These are phyloP conservation scores for Turnera subulata DNA, from an alignment of 345 rosid genomes.

Conservation along the genomic window DNA sequence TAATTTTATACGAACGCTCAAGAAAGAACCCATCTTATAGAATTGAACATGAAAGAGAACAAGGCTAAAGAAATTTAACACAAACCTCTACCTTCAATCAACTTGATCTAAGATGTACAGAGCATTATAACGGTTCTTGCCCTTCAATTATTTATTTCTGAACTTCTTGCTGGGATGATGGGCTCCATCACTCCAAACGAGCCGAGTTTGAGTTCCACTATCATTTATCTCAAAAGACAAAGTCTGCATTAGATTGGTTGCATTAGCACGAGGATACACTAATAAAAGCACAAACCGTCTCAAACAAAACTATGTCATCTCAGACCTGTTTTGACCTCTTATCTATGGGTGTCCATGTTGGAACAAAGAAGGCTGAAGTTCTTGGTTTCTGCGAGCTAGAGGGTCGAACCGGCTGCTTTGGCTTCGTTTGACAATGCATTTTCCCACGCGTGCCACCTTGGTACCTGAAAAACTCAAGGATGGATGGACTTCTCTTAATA, in stretches of 20 bases:
- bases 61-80: not conserved
- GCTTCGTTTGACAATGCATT: constrained; percentile 50
- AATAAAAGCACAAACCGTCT: not conserved
- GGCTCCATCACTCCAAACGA: constrained; percentile 65
- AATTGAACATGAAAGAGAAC: not conserved
- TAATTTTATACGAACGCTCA: too few species aligned
- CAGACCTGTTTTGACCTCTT: constrained; percentile 66
- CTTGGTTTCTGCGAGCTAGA: constrained; percentile 35
- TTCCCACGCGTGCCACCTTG: constrained; percentile 46
- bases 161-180: constrained; percentile 27
- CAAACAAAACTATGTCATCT: constrained; percentile 15
- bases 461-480: constrained; percentile 75
- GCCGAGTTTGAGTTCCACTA: constrained; percentile 64
- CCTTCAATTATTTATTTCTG: constrained; percentile 14
- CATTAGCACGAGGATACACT: constrained; percentile 1
- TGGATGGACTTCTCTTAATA: constrained; percentile 63
- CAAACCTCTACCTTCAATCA: not conserved
- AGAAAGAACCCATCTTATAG: not conserved
- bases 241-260: constrained; percentile 37
- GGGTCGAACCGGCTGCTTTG: constrained; percentile 39
- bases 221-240: constrained; percentile 50
- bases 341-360: constrained; percentile 59
- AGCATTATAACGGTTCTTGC: not conserved
- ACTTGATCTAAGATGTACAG: not conserved
- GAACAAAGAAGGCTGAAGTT: constrained; percentile 34